Base-by-base conservation (phyloP, 768 basidiomycete species). In the Pulveroboletus frians region DNA sequence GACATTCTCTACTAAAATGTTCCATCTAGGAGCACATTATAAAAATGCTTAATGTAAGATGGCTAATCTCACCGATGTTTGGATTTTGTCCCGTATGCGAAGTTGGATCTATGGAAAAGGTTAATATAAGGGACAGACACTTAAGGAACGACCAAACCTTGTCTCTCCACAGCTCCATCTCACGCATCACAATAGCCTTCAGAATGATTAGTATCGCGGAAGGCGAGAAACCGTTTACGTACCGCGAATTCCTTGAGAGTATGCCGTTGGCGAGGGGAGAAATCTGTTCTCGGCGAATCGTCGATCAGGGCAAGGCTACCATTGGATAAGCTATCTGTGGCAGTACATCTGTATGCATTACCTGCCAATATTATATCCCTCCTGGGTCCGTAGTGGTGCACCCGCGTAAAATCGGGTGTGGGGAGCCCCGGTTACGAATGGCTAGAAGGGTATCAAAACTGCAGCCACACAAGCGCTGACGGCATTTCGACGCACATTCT, bases 111-210 rank as follows among this genome's bases (percentile, higher is more conserved):
- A 53, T 13, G 20, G 21, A 20, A 36, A 39, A 21, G 13, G 20
- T 36, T 14, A 50, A 27, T 13, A 18, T 38, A 29, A 21, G 49
- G 10, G 23, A 47, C 1, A 23, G 4, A 15, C 37, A 36, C 36
- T 43, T 44, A 23, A 39, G 21, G 27, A 23, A 43, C 30, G 14
- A 29, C 18, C 3, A 31, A 30, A 88, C 88, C 76, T 96, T 95
- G 66, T 96, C 93, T 51, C 85, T 74, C 92, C 92, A 96, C 2
- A 96, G 72, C 64, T 96, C 94, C 83, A 97, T 83, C 67, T 97
- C 94, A 31, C 94, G 81, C 85, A 96, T 90, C 15, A 85, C 85
- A 48, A 97, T 84, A 2, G 89, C 91, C 75, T 75, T 45, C 31
- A 23, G 23, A 41, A 18, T 15, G 7, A 15, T 64, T 17, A 57